Percentiles rank a stretch among this genome's conserved stretches.
Evolutionary conservation across 2,329 filamentous ascomycete species (phyloP).

Genomic region (Alternaria conjuncta): DNA sequence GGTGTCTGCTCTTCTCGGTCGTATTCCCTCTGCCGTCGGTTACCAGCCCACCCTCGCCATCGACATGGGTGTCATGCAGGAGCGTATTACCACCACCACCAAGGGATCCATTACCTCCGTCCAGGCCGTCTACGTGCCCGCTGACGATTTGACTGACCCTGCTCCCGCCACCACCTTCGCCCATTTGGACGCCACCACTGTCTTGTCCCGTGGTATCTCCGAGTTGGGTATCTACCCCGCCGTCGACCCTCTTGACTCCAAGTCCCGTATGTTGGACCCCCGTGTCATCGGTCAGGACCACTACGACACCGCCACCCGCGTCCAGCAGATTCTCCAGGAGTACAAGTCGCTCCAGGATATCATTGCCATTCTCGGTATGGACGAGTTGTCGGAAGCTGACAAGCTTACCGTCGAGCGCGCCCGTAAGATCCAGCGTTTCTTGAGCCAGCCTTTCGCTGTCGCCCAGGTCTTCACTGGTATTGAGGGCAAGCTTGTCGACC

Average conservation of each 20-base stretch:
- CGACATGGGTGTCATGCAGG: constrained; percentile 71
- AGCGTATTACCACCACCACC: constrained; percentile 99
- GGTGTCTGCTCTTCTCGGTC: constrained; percentile 98
- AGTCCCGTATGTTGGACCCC: constrained; percentile 99
- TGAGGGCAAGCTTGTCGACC: constrained; percentile 94
- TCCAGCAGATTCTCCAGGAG: constrained; percentile 99
- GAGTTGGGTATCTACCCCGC: constrained; percentile 99
- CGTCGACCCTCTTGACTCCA: constrained; percentile 99
- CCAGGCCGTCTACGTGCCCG: constrained; percentile 99
- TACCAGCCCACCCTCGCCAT: constrained; percentile 66
- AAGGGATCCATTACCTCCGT: constrained; percentile 99
- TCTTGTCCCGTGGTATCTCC: constrained; percentile 99
- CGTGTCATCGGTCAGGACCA: constrained; percentile 98
- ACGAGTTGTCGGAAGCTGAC: constrained; percentile 98
- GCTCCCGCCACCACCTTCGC: constrained; percentile 99
- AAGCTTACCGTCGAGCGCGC: constrained; percentile 99
- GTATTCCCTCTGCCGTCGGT: constrained; percentile 99
- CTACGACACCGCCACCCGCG: constrained; percentile 91
- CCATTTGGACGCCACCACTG: constrained; percentile 99
- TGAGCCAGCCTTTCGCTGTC: constrained; percentile 98
- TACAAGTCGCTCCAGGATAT: constrained; percentile 99
- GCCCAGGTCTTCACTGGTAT: constrained; percentile 88
- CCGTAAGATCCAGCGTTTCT: constrained; percentile 99
- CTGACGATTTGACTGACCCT: constrained; percentile 99
- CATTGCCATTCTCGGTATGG: constrained; percentile 99